Conservation (phyloP, 108 stramenopile genomes). For the Craspedostauros australis region DNA sequence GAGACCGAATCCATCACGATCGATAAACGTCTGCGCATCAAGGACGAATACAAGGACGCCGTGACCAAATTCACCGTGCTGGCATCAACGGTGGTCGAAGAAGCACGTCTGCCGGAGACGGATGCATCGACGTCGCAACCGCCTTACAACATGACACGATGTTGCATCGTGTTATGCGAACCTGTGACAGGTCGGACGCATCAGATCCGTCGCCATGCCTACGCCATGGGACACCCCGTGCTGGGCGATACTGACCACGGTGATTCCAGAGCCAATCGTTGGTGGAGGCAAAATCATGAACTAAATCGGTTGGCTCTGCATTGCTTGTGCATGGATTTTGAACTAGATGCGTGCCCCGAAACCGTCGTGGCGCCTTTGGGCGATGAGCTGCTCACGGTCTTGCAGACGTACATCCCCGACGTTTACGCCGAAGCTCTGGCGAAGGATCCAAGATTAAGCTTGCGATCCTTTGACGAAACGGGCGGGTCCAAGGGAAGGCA, state of each 20-base stretch:
- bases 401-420: conserved; percentile 18
- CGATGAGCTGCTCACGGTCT: conserved; percentile 14
- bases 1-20: conserved; percentile 8
- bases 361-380: conserved; percentile 41
- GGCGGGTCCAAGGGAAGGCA: conserved; percentile 51
- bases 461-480: conserved; percentile 35
- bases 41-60: conserved; percentile 33
- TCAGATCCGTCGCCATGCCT: conserved; percentile 57
- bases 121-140: background rate
- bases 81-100: conserved; percentile 15
- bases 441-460: conserved; percentile 27
- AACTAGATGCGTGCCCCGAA: conserved; percentile 5
- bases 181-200: conserved; percentile 57
- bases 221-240: conserved; percentile 42
- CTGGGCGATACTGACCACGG: conserved; percentile 77
- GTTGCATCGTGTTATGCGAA: conserved; percentile 38
- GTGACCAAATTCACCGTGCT: conserved; percentile 36
- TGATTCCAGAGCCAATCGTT: conserved; percentile 57
- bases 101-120: background rate
- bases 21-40: conserved; percentile 20
- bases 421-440: conserved; percentile 34
- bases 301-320: conserved; percentile 56
- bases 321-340: conserved; percentile 52
- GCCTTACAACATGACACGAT: conserved; percentile 12
- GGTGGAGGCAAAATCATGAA: conserved; percentile 50